Evolutionary conservation across 2,329 filamentous ascomycete species (phyloP).

Genomic region (Clathrospora elynae): DNA sequence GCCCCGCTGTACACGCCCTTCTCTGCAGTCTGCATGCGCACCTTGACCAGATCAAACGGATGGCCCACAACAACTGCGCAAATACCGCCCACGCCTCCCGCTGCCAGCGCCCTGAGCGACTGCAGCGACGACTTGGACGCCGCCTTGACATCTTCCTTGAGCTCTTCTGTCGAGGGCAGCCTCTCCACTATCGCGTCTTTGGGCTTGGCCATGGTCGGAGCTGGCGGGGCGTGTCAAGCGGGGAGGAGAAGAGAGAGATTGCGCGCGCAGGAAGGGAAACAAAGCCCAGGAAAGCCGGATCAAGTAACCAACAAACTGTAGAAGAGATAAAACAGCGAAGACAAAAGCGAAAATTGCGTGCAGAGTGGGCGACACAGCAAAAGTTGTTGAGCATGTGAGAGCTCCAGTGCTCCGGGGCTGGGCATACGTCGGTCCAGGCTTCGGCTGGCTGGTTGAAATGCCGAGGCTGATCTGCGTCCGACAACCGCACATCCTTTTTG

Average conservation of each 20-base stretch:
- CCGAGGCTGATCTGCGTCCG: constrained; percentile 30
- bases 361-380: constrained; percentile 19
- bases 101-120: constrained; percentile 78
- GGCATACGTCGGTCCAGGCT: constrained; percentile 30
- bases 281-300: constrained; percentile 7
- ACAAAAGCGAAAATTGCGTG: constrained; percentile 12
- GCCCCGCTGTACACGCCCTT: constrained; percentile 88
- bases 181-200: constrained; percentile 35
- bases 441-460: constrained; percentile 26
- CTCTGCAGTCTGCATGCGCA: constrained; percentile 94
- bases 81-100: constrained; percentile 89
- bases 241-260: constrained; percentile 8
- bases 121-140: constrained; percentile 62
- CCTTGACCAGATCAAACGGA: constrained; percentile 97
- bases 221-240: constrained; percentile 9
- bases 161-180: constrained; percentile 49
- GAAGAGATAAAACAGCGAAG: constrained; percentile 1
- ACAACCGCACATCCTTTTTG: constrained; percentile 6
- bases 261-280: neutral
- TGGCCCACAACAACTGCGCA: constrained; percentile 93
- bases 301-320: neutral
- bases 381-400: constrained; percentile 32
- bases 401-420: constrained; percentile 37
- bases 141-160: constrained; percentile 59
- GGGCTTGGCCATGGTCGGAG: constrained; percentile 31